Evolutionary conservation across 2,329 filamentous ascomycete species (phyloP).

Genomic region (Claviceps arundinis): DNA sequence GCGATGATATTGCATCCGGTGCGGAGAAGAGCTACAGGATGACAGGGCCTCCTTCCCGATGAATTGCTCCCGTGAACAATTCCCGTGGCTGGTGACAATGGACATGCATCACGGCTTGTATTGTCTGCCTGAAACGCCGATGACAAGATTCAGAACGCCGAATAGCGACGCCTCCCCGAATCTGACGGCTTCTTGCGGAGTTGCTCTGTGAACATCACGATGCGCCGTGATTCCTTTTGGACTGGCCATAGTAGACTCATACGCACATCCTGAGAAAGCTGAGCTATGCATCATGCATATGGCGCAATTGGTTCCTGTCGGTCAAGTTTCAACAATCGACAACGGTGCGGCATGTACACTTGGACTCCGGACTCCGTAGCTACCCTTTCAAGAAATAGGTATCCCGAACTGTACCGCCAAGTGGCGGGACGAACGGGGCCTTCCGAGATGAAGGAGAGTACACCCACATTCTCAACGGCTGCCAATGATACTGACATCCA

Average conservation of each 20-base stretch:
- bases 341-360: not conserved
- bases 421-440: not conserved
- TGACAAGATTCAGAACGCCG: not conserved
- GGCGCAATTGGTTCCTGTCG: not conserved
- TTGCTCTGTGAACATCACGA: not conserved
- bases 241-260: not conserved
- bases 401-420: not conserved
- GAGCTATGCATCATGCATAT: not conserved
- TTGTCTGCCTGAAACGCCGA: not conserved
- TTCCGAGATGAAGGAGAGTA: not conserved
- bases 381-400: not conserved
- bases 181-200: not conserved
- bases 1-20: not conserved
- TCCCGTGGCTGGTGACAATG: not conserved
- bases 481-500: too few relatives aligned
- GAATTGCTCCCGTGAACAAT: not conserved
- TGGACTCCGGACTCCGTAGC: not conserved
- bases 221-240: not conserved
- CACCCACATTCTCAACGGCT: too few relatives aligned
- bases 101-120: not conserved
- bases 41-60: not conserved
- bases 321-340: not conserved
- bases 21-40: not conserved
- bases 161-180: not conserved
- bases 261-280: too few relatives aligned